These are phyloP conservation scores for Saccharomycopsis sp. DNA, from an alignment of 805 yeast species.

Conservation along the genomic window DNA sequence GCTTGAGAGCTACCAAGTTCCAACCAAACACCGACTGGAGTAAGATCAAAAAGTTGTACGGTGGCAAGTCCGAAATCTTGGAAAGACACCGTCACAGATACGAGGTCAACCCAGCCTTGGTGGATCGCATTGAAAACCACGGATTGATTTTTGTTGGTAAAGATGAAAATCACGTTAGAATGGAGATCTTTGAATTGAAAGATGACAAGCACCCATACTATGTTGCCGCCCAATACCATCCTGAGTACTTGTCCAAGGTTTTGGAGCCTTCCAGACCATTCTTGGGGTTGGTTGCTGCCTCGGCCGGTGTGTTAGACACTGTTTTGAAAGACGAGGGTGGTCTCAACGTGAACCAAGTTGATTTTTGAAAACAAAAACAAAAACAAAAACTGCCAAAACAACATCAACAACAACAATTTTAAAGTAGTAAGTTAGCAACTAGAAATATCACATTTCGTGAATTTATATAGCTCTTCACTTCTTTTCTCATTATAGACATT, in stretches of 20 bases:
- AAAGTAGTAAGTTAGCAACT: too few relatives aligned
- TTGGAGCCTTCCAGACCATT: conserved; percentile 95
- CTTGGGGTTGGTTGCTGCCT: conserved; percentile 91
- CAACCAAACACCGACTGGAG: conserved; percentile 57
- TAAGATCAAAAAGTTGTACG: conserved; percentile 69
- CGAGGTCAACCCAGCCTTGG: conserved; percentile 85
- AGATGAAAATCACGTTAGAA: conserved; percentile 83
- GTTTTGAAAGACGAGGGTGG: conserved; percentile 43
- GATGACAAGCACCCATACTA: conserved; percentile 65
- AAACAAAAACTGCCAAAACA: too few relatives aligned
- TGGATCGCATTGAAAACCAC: conserved; percentile 56
- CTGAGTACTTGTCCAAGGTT: conserved; percentile 94
- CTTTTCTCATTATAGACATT: too few relatives aligned
- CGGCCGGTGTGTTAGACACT: conserved; percentile 71
- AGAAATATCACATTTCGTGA: too few relatives aligned
- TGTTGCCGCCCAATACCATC: conserved; percentile 97
- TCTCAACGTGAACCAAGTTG: too few relatives aligned
- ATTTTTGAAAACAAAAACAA: too few relatives aligned
- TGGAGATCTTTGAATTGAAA: conserved; percentile 85
- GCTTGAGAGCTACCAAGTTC: conserved; percentile 84
- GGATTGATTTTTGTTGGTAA: conserved; percentile 90
- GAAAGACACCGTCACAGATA: conserved; percentile 99
- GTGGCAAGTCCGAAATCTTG: conserved; percentile 52
- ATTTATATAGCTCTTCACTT: too few relatives aligned
- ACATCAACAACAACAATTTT: too few relatives aligned